Percentiles rank a stretch among this genome's conserved stretches.
Conservation (phyloP, 805 yeast species). For the Candida oleophila region DNA sequence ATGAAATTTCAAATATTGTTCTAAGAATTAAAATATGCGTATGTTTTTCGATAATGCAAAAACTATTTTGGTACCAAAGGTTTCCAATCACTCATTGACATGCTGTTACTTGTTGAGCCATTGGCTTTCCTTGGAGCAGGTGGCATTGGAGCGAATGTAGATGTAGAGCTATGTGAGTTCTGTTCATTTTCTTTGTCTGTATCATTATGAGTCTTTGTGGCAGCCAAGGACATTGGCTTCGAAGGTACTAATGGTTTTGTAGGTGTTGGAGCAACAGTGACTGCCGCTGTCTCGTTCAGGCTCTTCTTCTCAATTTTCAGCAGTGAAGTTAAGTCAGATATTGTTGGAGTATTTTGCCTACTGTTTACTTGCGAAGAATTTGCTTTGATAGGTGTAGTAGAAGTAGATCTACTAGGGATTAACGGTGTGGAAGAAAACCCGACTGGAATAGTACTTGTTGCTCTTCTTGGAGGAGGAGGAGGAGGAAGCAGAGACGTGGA, state of each 20-base stretch:
- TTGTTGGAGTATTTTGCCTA: constrained; percentile 2
- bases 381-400: constrained; percentile 25
- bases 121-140: constrained; percentile 6
- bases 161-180: constrained; percentile 11
- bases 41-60: neutral
- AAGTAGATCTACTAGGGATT: constrained; percentile 34
- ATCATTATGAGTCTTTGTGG: constrained; percentile 14
- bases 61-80: constrained; percentile 48
- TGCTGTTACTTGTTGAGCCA: constrained; percentile 1
- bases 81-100: constrained; percentile 48
- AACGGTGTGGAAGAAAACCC: constrained; percentile 40
- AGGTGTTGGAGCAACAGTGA: constrained; percentile 21
- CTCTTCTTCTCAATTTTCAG: neutral
- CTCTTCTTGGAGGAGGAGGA: constrained; percentile 9
- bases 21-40: constrained; percentile 3
- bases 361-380: constrained; percentile 7
- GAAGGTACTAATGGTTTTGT: constrained; percentile 37
- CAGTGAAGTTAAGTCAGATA: neutral
- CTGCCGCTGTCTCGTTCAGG: neutral
- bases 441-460: constrained; percentile 14
- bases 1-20: constrained; percentile 6
- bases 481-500: constrained; percentile 9
- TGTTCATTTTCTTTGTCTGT: constrained; percentile 4
- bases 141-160: constrained; percentile 6
- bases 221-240: constrained; percentile 30